Base-by-base conservation (phyloP, 2,329 filamentous ascomycete species). In the Verticillium albo-atrum region DNA sequence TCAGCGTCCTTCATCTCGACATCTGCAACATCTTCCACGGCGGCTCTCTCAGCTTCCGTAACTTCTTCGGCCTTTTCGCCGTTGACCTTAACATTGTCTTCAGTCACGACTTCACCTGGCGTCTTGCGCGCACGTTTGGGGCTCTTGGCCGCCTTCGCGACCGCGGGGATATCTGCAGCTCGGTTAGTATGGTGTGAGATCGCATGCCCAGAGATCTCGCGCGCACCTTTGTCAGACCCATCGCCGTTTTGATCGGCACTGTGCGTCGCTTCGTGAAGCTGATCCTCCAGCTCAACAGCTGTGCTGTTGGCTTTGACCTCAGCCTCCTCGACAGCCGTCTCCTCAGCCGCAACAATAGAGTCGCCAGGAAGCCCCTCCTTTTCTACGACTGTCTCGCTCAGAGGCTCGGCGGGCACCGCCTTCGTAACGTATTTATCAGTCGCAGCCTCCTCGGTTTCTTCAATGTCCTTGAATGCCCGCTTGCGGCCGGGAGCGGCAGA, bases 401-500 rank as follows among this genome's bases (percentile, higher is more conserved):
- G 4, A 23, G 42, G 42, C 3, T 47, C 42, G 17, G 20, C 20
- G 4, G n/a, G 1, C 10, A 20, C n/a, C 42, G 42, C 42, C 20
- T 47, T 23, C 15, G 51, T 17, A 28, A 14, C 61, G 42, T 60
- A 56, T 30, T 57, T 47, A 20, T 61, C 59, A n/a, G 62, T 57
- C 27, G 50, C 42, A 25, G 60, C 37, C 28, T 63, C 60, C 17
- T 65, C 63, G 2, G 58, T 60, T 32, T 65, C 62, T 17, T 61
- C 63, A n/a, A 63, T 59, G 32, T 66, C 64, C 9, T 63, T 63
- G 56, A 66, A 63, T 55, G 42, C 23, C 37, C 55, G 28, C 55
- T 57, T 57, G n/a, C 42, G 55, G 6, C 34, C 54, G 20, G 34
- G 23, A 6, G 9, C 15, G 23, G 28, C 27, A 37, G 34, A 28